phyloP scores from a whole-genome alignment of 2,329 filamentous ascomycete genomes.

The Penicillium sp. region DNA sequence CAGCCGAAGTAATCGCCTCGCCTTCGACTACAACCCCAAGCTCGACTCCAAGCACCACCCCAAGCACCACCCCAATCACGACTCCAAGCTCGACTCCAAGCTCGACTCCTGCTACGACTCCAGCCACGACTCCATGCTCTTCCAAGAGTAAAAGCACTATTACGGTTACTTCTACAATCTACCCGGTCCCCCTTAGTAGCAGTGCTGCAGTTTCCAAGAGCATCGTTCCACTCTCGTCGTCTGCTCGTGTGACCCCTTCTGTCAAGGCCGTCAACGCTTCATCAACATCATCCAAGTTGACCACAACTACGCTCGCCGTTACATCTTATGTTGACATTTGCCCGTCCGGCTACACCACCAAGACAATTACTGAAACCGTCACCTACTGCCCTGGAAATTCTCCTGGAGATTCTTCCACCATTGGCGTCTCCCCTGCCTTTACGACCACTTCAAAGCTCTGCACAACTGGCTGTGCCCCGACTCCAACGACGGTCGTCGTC shows the following conservation, averaged over 20 bases:
- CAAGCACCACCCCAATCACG: no score
- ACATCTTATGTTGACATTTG: conserved; percentile 42
- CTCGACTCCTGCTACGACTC: background rate
- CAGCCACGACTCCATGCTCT: background rate
- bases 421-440: conserved; percentile 30
- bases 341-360: conserved; percentile 40
- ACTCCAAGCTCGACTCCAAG: no score
- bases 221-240: conserved; percentile 5
- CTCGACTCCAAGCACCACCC: no score
- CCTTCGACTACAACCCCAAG: no score
- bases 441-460: conserved; percentile 40
- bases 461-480: conserved; percentile 32
- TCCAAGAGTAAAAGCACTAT: conserved; percentile 4
- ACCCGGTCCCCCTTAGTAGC: background rate
- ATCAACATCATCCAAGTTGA: conserved; percentile 15
- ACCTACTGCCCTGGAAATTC: conserved; percentile 32
- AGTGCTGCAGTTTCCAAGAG: conserved; percentile 1
- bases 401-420: conserved; percentile 26
- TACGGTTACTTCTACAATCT: background rate
- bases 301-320: conserved; percentile 34
- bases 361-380: conserved; percentile 37
- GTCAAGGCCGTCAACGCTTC: conserved; percentile 1
- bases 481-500: conserved; percentile 36
- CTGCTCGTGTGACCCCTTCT: background rate
- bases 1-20: background rate